A percentile compares a stretch with the other conserved stretches of the same genome.
Conservation (phyloP, 805 yeast species). For the Saccharomyces paradoxus region DNA sequence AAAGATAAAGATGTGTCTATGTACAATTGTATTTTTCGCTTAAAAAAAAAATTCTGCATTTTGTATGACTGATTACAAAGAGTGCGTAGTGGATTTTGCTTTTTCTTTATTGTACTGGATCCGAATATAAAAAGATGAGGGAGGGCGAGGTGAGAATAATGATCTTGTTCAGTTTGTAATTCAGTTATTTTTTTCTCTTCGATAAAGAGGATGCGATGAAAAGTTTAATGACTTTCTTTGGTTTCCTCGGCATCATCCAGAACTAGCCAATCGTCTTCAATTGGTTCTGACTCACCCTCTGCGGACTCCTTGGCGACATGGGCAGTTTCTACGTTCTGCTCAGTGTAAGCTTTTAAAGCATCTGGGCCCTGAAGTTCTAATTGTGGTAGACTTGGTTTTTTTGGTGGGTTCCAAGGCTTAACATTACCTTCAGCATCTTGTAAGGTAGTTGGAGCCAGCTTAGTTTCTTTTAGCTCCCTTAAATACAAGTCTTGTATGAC, state of each 20-base stretch:
- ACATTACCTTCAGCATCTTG: constrained; percentile 72
- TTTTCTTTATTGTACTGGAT: neutral
- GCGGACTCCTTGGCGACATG: constrained; percentile 39
- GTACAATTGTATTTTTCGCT: neutral
- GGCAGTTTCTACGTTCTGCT: constrained; percentile 67
- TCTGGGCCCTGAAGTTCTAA: constrained; percentile 60
- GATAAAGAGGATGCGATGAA: neutral
- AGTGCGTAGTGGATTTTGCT: neutral
- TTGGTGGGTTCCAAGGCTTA: constrained; percentile 76
- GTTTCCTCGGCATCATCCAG: constrained; percentile 57
- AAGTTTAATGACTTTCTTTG: neutral
- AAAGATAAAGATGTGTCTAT: neutral
- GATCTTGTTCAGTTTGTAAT: neutral
- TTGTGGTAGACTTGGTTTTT: constrained; percentile 67
- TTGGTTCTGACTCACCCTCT: constrained; percentile 23
- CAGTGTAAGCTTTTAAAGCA: constrained; percentile 60
- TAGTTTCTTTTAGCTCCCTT: constrained; percentile 79
- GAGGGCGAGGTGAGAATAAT: neutral
- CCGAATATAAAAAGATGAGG: neutral
- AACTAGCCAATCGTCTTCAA: constrained; percentile 67
- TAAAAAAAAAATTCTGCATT: neutral
- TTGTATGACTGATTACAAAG: neutral
- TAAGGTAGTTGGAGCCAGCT: constrained; percentile 68
- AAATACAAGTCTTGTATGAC: constrained; percentile 71
- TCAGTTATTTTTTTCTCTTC: neutral